These are phyloP conservation scores for Daedalea quercina DNA, from an alignment of 768 basidiomycete species.

Conservation along the genomic window DNA sequence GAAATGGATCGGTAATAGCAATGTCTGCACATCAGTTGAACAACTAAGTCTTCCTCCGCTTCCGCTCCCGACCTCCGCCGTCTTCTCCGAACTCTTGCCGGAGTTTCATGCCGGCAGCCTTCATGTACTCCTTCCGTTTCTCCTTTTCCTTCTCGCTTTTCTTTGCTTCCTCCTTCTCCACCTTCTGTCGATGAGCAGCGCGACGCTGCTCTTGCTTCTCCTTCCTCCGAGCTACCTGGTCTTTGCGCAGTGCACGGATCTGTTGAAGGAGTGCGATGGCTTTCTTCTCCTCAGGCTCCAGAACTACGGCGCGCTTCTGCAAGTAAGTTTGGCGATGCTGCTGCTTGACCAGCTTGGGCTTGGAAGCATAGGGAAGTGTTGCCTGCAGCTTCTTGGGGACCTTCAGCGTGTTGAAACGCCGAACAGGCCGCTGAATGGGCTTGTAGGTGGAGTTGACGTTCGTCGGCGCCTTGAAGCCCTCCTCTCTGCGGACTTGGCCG, in stretches of 20 bases:
- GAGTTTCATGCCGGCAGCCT: constrained; percentile 59
- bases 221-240: constrained; percentile 69
- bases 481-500: constrained; percentile 84
- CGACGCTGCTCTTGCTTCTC: constrained; percentile 85
- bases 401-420: constrained; percentile 88
- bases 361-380: constrained; percentile 84
- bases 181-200: constrained; percentile 60
- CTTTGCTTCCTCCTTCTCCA: constrained; percentile 59
- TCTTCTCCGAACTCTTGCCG: constrained; percentile 64
- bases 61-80: constrained; percentile 26
- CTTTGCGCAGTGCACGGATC: constrained; percentile 86
- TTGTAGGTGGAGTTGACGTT: constrained; percentile 87
- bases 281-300: constrained; percentile 93
- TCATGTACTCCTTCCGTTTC: constrained; percentile 73
- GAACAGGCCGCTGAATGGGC: constrained; percentile 65
- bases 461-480: constrained; percentile 75
- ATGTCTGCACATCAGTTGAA: too few species aligned
- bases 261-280: constrained; percentile 90
- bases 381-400: constrained; percentile 90
- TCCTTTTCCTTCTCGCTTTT: constrained; percentile 68
- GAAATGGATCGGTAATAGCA: too few species aligned
- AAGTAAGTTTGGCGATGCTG: constrained; percentile 79
- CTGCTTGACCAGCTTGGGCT: constrained; percentile 76
- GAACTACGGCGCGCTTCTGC: constrained; percentile 89
- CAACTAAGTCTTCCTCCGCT: constrained; percentile 29